These are phyloP conservation scores for Monosporascus sp. DNA, from an alignment of 2,329 filamentous ascomycete genomes.

Conservation along the genomic window DNA sequence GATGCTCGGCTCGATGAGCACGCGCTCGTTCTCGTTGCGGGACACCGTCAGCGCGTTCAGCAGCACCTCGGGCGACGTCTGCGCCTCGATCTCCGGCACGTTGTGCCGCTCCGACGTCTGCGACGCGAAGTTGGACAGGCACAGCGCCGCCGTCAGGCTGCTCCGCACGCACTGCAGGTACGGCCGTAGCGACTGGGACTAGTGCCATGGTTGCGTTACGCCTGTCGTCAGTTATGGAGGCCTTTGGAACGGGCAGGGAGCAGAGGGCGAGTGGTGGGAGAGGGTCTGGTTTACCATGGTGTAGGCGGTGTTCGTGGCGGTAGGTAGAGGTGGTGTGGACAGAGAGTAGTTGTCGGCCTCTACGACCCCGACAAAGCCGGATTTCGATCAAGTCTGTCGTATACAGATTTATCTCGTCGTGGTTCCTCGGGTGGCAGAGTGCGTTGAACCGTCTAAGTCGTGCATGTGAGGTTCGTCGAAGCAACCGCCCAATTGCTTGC, in stretches of 20 bases:
- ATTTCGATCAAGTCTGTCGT: background rate
- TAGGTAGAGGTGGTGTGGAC: background rate
- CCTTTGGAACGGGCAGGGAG: background rate
- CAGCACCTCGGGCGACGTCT: constrained; percentile 87
- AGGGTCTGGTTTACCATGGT: constrained; percentile 15
- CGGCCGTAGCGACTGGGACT: constrained; percentile 95
- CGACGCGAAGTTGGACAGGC: constrained; percentile 93
- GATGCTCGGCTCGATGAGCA: constrained; percentile 92
- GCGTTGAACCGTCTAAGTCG: background rate
- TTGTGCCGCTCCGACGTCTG: constrained; percentile 96
- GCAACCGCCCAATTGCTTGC: background rate
- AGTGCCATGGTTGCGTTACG: background rate
- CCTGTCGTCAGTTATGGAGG: constrained; percentile 16
- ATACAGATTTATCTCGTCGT: background rate
- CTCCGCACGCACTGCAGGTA: constrained; percentile 96
- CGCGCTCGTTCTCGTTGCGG: constrained; percentile 94
- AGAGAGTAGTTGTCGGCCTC: constrained; percentile 3
- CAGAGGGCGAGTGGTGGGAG: background rate
- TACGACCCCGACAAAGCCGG: constrained; percentile 1
- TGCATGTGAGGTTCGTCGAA: background rate
- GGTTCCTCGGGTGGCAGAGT: background rate
- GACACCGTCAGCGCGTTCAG: constrained; percentile 86
- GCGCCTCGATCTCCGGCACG: constrained; percentile 93
- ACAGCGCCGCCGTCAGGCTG: constrained; percentile 88
- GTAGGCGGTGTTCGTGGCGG: background rate